Conservation (phyloP, 164 flowering plant genomes). For the Buxus sempervirens region DNA sequence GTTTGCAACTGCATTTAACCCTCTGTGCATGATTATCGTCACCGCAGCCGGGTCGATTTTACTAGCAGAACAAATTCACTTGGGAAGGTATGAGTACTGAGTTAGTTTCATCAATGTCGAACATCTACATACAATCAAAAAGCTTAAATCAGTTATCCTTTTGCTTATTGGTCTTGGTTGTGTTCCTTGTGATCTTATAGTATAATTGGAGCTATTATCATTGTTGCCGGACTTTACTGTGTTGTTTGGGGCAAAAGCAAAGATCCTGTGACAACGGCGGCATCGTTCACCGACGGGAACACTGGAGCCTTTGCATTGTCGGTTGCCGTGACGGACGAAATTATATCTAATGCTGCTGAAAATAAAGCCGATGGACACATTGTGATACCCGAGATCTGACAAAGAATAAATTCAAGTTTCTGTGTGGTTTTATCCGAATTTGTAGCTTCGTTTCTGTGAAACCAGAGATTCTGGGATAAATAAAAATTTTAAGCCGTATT, state of each 20-base stretch:
- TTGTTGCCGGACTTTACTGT: conserved; percentile 40
- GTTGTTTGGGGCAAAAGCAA: conserved; percentile 59
- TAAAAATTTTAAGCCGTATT: not conserved
- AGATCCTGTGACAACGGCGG: conserved; percentile 15
- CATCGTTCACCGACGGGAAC: conserved; percentile 13
- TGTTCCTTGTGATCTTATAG: conserved; percentile 12
- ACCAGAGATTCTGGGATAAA: not conserved
- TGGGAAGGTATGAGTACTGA: conserved; percentile 42
- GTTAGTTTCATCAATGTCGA: not conserved
- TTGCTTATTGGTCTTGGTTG: no score
- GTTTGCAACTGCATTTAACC: conserved; percentile 53
- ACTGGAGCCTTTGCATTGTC: conserved; percentile 26
- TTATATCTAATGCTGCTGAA: not conserved
- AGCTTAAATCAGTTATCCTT: not conserved
- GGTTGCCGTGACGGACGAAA: conserved; percentile 9
- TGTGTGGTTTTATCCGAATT: not conserved
- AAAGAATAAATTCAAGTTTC: not conserved
- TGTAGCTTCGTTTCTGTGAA: not conserved
- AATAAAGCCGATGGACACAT: not conserved
- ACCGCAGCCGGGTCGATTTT: conserved; percentile 37
- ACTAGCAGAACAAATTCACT: conserved; percentile 37
- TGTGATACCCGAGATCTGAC: conserved; percentile 7
- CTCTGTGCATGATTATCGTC: conserved; percentile 52
- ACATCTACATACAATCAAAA: not conserved
- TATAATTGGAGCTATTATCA: conserved; percentile 43